These are phyloP conservation scores for Fomes fomentarius DNA, from an alignment of 1,284 basidiomycete species.

Conservation along the genomic window DNA sequence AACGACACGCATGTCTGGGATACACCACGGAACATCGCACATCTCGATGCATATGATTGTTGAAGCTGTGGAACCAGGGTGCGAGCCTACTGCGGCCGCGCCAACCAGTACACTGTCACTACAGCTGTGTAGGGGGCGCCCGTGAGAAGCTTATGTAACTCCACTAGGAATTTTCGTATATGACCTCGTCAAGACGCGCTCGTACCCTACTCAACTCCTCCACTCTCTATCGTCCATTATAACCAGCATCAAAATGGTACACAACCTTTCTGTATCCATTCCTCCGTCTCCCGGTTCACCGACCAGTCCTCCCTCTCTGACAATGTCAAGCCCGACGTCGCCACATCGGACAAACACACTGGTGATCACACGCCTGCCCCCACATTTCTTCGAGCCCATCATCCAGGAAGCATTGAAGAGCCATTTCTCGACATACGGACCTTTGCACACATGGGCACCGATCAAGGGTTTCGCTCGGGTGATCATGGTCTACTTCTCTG, in stretches of 20 bases:
- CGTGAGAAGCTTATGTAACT: too few relatives aligned
- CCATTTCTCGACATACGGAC: slow-evolving; percentile 76
- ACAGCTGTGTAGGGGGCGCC: too few relatives aligned
- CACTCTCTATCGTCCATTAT: background rate
- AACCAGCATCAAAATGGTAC: slow-evolving; percentile 8
- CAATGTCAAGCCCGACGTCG: slow-evolving; percentile 27
- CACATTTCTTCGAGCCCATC: slow-evolving; percentile 63
- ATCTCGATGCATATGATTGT: background rate
- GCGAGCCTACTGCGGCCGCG: too few relatives aligned
- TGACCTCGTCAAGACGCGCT: background rate
- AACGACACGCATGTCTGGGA: too few relatives aligned
- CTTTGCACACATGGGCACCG: slow-evolving; percentile 86
- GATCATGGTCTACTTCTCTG: slow-evolving; percentile 75
- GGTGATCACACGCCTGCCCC: slow-evolving; percentile 37
- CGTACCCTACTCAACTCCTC: background rate
- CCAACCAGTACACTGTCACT: background rate
- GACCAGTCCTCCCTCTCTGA: slow-evolving; percentile 25
- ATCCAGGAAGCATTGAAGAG: slow-evolving; percentile 67
- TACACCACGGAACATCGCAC: too few relatives aligned
- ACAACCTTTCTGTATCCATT: slow-evolving; percentile 22
- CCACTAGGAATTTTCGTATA: slow-evolving; percentile 23
- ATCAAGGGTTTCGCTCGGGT: slow-evolving; percentile 81
- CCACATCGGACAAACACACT: slow-evolving; percentile 39
- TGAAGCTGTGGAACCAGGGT: too few relatives aligned
- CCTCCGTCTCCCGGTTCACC: slow-evolving; percentile 23